phyloP scores from a whole-genome alignment of 2,329 filamentous ascomycete genomes.

The Pseudonectria buxi region DNA sequence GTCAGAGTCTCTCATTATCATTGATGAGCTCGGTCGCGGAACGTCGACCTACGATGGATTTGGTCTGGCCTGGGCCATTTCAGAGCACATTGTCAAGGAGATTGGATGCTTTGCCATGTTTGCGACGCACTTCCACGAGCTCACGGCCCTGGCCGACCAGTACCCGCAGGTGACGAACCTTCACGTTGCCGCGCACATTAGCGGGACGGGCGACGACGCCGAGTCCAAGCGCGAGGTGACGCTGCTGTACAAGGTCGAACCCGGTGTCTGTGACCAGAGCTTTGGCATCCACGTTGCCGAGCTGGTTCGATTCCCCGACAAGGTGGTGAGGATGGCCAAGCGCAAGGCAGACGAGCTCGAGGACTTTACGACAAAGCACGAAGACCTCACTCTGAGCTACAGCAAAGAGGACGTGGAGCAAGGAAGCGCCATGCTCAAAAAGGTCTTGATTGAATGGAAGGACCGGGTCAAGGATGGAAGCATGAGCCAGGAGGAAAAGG shows the following conservation, averaged over 20 bases:
- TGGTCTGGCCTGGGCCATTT: conserved; percentile 97
- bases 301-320: conserved; percentile 89
- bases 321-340: conserved; percentile 99
- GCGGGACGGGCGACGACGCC: conserved; percentile 37
- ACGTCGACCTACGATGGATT: conserved; percentile 99
- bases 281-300: conserved; percentile 99
- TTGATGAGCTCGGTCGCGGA: conserved; percentile 92
- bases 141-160: conserved; percentile 82
- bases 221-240: conserved; percentile 75
- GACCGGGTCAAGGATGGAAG: conserved; percentile 55
- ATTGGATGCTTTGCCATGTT: conserved; percentile 94
- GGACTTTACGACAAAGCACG: conserved; percentile 80
- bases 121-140: conserved; percentile 96
- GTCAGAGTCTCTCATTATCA: conserved; percentile 92
- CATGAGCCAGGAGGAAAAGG: conserved; percentile 69
- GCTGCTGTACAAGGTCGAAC: conserved; percentile 91
- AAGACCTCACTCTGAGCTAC: conserved; percentile 53
- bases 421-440: conserved; percentile 78
- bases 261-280: conserved; percentile 91
- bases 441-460: conserved; percentile 81
- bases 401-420: conserved; percentile 83
- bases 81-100: conserved; percentile 91
- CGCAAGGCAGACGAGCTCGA: conserved; percentile 97
- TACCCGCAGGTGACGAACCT: conserved; percentile 86
- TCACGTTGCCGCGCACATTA: conserved; percentile 92